Evolutionary conservation across 2,329 filamentous ascomycete species (phyloP).

Genomic region (Bipolaris gigantea): DNA sequence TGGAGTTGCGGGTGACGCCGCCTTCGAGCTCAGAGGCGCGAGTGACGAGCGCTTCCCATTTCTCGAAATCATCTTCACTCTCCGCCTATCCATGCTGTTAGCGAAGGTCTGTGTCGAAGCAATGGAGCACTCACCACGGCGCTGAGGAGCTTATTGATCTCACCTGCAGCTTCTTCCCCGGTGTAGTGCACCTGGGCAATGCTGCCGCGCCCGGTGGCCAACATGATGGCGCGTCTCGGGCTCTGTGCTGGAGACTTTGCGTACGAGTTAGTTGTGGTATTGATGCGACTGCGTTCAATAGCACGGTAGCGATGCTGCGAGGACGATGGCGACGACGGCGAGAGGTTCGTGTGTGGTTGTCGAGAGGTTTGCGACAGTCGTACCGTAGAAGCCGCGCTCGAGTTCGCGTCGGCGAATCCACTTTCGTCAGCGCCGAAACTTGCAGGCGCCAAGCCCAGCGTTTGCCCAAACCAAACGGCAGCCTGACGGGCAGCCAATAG

Average conservation of each 20-base stretch:
- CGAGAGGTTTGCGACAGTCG: conserved; percentile 14
- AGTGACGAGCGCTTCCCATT: conserved; percentile 89
- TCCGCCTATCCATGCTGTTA: conserved; percentile 51
- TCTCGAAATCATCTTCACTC: conserved; percentile 88
- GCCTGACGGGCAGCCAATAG: not conserved
- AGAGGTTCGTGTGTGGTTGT: too few relatives aligned
- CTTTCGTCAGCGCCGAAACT: conserved; percentile 18
- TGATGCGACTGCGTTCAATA: conserved; percentile 12
- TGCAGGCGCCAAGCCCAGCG: conserved; percentile 1
- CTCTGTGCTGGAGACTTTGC: not conserved
- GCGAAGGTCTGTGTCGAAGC: not conserved
- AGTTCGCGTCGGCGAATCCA: conserved; percentile 14
- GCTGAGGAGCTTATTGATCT: conserved; percentile 75
- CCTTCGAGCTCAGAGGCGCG: conserved; percentile 84
- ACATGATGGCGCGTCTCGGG: conserved; percentile 25
- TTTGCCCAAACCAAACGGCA: conserved; percentile 7
- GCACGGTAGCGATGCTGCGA: conserved; percentile 4
- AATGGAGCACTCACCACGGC: conserved; percentile 67
- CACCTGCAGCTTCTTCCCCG: conserved; percentile 46
- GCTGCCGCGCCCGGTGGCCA: conserved; percentile 34
- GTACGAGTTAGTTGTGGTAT: conserved; percentile 6
- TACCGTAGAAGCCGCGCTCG: conserved; percentile 15
- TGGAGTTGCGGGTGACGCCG: conserved; percentile 94
- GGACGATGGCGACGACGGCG: too few relatives aligned
- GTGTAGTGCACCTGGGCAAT: conserved; percentile 38